phyloP scores from a whole-genome alignment of 2,329 filamentous ascomycete species.

The Bisporella sp. region DNA sequence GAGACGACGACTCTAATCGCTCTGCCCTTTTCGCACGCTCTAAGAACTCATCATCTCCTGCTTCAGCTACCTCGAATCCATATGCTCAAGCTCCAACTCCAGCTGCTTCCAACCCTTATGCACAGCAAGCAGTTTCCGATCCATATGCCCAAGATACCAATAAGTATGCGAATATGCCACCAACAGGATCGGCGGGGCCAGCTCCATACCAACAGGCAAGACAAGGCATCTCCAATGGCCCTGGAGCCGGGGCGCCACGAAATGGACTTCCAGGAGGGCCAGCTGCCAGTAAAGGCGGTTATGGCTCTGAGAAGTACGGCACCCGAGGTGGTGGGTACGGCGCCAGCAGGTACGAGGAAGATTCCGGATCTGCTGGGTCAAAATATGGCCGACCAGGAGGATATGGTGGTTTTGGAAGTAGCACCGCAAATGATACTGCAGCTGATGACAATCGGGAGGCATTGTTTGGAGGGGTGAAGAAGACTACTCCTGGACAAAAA shows the following conservation, averaged over 20 bases:
- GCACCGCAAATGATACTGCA: conserved; percentile 33
- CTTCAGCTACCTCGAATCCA: conserved; percentile 26
- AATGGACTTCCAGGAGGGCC: conserved; percentile 33
- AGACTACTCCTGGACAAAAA: conserved; percentile 12
- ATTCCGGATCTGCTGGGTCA: conserved; percentile 27
- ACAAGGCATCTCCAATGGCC: conserved; percentile 19
- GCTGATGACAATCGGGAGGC: conserved; percentile 51
- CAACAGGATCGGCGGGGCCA: conserved; percentile 30
- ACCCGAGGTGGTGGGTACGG: conserved; percentile 42
- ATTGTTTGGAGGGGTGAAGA: conserved; percentile 44
- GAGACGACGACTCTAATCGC: conserved; percentile 40
- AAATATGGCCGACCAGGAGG: conserved; percentile 14
- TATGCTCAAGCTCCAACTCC: conserved; percentile 24
- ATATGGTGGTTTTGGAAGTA: conserved; percentile 45
- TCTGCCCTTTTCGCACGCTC: conserved; percentile 42
- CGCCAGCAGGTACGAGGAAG: conserved; percentile 43
- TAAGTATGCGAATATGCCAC: conserved; percentile 44
- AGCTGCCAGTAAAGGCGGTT: conserved; percentile 20
- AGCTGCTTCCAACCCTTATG: conserved; percentile 21
- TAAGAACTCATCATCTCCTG: conserved; percentile 42
- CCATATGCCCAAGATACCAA: conserved; percentile 53
- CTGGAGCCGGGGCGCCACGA: conserved; percentile 27
- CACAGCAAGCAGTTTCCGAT: conserved; percentile 30
- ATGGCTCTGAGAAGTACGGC: conserved; percentile 44
- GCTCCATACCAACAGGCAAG: conserved; percentile 20